A percentile compares a stretch with the other conserved stretches of the same genome.
Evolutionary conservation across 78 protist species (phyloP).

Genomic region (Chrysochromulina parva): DNA sequence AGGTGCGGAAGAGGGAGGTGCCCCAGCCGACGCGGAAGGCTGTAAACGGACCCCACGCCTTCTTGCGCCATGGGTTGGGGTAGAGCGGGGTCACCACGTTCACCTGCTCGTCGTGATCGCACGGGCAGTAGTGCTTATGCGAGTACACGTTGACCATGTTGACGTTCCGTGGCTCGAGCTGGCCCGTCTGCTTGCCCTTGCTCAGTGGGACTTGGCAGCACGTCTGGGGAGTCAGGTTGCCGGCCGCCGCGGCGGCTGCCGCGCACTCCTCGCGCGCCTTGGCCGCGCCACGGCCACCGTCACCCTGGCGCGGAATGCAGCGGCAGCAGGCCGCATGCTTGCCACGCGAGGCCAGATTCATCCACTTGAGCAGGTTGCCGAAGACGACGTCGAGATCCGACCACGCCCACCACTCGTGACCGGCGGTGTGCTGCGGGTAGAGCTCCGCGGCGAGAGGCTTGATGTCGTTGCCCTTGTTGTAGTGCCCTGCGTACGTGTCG

Average conservation of each 20-base stretch:
- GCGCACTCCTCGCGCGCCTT: too few species aligned
- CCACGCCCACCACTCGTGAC: slow-evolving; percentile 15
- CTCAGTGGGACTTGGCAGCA: too few species aligned
- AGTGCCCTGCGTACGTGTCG: not conserved
- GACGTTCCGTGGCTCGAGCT: too few species aligned
- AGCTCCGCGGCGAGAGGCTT: slow-evolving; percentile 1
- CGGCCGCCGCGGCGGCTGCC: too few species aligned
- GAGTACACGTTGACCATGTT: too few species aligned
- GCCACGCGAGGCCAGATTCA: too few species aligned
- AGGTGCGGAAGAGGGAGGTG: not conserved
- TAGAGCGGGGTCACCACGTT: not conserved
- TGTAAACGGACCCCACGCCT: not conserved
- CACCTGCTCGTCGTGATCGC: not conserved
- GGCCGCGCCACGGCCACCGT: too few species aligned
- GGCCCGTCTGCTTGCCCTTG: too few species aligned
- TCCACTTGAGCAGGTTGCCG: not conserved
- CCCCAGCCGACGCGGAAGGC: too few species aligned
- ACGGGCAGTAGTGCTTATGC: not conserved
- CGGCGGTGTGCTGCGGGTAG: not conserved
- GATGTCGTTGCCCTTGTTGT: slow-evolving; percentile 17
- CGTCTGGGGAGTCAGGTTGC: too few species aligned
- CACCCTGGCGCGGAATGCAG: too few species aligned
- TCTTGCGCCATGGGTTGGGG: slow-evolving; percentile 9
- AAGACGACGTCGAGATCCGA: slow-evolving; percentile 13
- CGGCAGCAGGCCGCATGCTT: too few species aligned